Base-by-base conservation (phyloP, 2,329 filamentous ascomycete genomes). In the Rugonectria rugulosa region DNA sequence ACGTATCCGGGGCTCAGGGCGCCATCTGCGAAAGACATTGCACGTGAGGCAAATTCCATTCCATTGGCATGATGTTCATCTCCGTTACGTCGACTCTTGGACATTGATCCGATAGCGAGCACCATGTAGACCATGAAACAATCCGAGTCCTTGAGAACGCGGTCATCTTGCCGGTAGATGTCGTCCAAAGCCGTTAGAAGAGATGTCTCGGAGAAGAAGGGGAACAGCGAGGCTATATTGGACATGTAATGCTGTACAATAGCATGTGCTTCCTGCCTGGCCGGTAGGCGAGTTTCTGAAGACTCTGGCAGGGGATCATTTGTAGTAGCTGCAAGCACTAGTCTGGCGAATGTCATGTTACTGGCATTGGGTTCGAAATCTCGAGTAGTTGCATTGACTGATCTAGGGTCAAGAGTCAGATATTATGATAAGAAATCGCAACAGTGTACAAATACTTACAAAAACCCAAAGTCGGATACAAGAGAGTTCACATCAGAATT, bases 331-430 rank as follows among this genome's bases (percentile, higher is more conserved):
- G 91, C 91, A 23, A 97, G 77, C 20, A 97, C 89, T 17, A 98
- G 82, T 29, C 91, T 88, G 21, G 92, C 91, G 80, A 97, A 97
- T 1, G 92, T 97, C 84, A 97, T 96, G 67, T 91, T 92, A 57
- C 87, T 89, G 24, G 90, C 88, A 54, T 93, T 92, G 8, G 92
- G 89, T 71, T 96, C 92, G 69, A 97, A 97, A 73, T 98, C 95
- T 69, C 92, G 85, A 2, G 93, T 94, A 0, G 93, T 97, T 23
- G 95, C 93, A 77, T 97, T 96, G 69, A 99, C 91, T 5, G 94
- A 92, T 52, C 92, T 95, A 12, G 21, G n/a, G 14, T 12, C 24
- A 14, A 36, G 41, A 38, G 41, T 64, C 41, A 66, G 57, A 4
- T 21, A 10, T 19, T 12, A 15, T 17, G 24, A 53, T 14, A 14